These are phyloP conservation scores for Babesia sp. DNA, from an alignment of 169 alveolate species.

Conservation along the genomic window DNA sequence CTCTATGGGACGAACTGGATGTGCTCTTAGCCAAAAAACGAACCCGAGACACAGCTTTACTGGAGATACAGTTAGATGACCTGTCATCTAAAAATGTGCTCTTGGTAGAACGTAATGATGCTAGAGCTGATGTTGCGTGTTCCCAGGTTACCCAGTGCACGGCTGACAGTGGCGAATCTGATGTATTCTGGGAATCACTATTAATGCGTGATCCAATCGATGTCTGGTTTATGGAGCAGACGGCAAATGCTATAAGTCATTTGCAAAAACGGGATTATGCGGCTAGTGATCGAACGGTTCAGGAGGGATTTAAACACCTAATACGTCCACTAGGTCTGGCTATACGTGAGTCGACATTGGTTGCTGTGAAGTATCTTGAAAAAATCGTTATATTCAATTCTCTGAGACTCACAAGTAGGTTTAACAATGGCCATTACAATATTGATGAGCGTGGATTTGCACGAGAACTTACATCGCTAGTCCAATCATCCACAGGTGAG, in stretches of 20 bases:
- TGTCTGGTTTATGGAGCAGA: conserved; percentile 61
- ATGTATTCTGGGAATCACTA: conserved; percentile 47
- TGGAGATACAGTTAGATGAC: conserved; percentile 23
- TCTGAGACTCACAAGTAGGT: conserved; percentile 8
- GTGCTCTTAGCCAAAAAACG: conserved; percentile 18
- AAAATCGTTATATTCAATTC: conserved; percentile 37
- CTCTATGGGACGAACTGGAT: conserved; percentile 56
- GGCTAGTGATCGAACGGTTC: conserved; percentile 8
- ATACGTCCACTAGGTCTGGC: conserved; percentile 57
- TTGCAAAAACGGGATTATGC: conserved; percentile 28
- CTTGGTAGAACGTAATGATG: conserved; percentile 4
- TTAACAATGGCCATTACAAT: conserved; percentile 16
- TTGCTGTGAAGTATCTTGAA: conserved; percentile 45
- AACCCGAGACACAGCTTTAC: not conserved
- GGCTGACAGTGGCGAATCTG: conserved; percentile 5
- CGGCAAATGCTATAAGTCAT: conserved; percentile 30
- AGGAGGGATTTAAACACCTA: conserved; percentile 49
- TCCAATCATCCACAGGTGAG: not conserved
- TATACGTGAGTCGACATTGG: conserved; percentile 42
- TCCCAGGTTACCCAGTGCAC: conserved; percentile 33
- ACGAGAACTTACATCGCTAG: not conserved
- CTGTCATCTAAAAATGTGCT: not conserved
- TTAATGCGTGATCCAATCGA: conserved; percentile 54
- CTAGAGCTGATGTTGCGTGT: not conserved
- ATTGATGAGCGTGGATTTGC: conserved; percentile 27